Evolutionary conservation across 2,329 filamentous ascomycete species (phyloP).

Genomic region (Fusarium sp.): DNA sequence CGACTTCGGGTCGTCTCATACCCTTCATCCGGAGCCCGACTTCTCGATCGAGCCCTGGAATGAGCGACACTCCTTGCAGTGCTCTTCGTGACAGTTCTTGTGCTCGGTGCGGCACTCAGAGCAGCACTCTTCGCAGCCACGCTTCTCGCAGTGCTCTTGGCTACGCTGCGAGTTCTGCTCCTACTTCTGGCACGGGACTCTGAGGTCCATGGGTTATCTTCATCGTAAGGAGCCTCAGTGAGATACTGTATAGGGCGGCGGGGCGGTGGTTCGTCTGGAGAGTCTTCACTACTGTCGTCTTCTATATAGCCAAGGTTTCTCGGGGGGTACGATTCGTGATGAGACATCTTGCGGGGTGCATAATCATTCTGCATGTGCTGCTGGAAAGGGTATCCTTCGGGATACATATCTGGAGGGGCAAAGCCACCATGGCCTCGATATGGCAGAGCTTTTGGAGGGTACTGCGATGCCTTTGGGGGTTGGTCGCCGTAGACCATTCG

Average conservation of each 20-base stretch:
- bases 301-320: constrained; percentile 47
- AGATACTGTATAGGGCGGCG: constrained; percentile 44
- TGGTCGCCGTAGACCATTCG: constrained; percentile 39
- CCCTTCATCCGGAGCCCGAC: constrained; percentile 47
- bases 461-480: constrained; percentile 36
- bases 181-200: constrained; percentile 35
- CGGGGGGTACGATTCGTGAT: constrained; percentile 41
- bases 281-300: constrained; percentile 48
- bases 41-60: constrained; percentile 47
- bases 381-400: constrained; percentile 44
- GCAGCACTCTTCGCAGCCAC: constrained; percentile 36
- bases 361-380: constrained; percentile 40
- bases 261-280: constrained; percentile 28
- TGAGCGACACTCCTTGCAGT: constrained; percentile 43
- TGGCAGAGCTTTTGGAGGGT: constrained; percentile 40
- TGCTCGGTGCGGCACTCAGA: constrained; percentile 38
- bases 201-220: constrained; percentile 35
- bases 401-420: constrained; percentile 40
- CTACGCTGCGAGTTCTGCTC: constrained; percentile 36
- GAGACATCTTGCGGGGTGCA: constrained; percentile 42
- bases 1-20: constrained; percentile 58
- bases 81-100: constrained; percentile 39
- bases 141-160: constrained; percentile 37
- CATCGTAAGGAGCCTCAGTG: constrained; percentile 41
- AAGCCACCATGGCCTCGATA: constrained; percentile 42